phyloP scores from a whole-genome alignment of 2,329 filamentous ascomycete genomes.

The Penicillium sp. region DNA sequence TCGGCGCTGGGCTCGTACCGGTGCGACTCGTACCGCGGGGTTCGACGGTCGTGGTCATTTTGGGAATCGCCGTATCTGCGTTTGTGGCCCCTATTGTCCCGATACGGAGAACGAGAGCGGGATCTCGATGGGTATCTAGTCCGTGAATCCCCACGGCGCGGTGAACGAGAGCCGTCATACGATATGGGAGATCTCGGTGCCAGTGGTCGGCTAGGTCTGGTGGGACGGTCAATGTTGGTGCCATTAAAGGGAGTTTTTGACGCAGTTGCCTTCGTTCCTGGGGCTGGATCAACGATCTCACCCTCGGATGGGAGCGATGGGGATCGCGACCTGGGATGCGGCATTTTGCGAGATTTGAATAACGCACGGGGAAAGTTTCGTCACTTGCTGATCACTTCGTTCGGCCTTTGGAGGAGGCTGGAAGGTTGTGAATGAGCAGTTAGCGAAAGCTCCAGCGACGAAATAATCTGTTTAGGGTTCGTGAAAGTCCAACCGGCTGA shows the following conservation, averaged over 20 bases:
- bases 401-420: slow-evolving; percentile 31
- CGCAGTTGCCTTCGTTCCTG: slow-evolving; percentile 80
- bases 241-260: slow-evolving; percentile 72
- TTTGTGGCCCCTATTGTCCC: slow-evolving; percentile 43
- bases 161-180: slow-evolving; percentile 52
- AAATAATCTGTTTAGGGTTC: slow-evolving; percentile 29
- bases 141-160: slow-evolving; percentile 61
- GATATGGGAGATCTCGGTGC: slow-evolving; percentile 53
- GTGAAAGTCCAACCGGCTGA: slow-evolving; percentile 47
- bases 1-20: slow-evolving; percentile 42
- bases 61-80: slow-evolving; percentile 44
- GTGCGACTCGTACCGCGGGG: slow-evolving; percentile 33
- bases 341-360: slow-evolving; percentile 40
- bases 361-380: neutral
- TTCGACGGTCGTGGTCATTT: slow-evolving; percentile 26
- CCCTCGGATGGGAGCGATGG: slow-evolving; percentile 76
- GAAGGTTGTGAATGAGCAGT: slow-evolving; percentile 29
- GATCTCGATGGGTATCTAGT: slow-evolving; percentile 32
- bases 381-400: slow-evolving; percentile 7
- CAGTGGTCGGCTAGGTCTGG: slow-evolving; percentile 68
- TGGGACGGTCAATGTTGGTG: slow-evolving; percentile 87
- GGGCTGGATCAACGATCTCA: slow-evolving; percentile 76
- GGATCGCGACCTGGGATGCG: slow-evolving; percentile 48
- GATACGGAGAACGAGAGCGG: slow-evolving; percentile 46
- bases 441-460: slow-evolving; percentile 38